Conservation (phyloP, 1,139 yeast genomes). For the Candida smagusa region DNA sequence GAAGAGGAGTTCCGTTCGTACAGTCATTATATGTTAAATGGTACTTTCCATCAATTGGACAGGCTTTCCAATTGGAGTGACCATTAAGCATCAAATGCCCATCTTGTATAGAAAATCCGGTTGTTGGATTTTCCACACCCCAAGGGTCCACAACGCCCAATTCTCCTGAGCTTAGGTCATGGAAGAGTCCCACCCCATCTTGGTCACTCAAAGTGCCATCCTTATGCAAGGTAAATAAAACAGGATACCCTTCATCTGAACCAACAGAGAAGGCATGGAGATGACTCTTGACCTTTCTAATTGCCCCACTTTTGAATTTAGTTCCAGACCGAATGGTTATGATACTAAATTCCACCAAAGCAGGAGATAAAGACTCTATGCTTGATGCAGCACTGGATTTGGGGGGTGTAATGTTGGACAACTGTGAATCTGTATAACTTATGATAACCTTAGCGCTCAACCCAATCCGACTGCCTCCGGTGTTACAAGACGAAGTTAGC, state of each 20-base stretch:
- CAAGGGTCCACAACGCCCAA: conserved; percentile 28
- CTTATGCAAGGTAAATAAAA: conserved; percentile 18
- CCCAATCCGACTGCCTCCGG: neutral
- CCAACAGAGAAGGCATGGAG: conserved; percentile 32
- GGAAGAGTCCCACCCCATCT: conserved; percentile 23
- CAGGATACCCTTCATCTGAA: conserved; percentile 23
- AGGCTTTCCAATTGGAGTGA: conserved; percentile 20
- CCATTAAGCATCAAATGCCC: conserved; percentile 22
- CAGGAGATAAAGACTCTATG: no score
- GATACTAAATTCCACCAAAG: conserved; percentile 12
- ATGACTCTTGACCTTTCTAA: conserved; percentile 26
- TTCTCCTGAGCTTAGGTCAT: conserved; percentile 26
- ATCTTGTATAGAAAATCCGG: conserved; percentile 22
- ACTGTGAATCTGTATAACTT: no score
- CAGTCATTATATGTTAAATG: conserved; percentile 26
- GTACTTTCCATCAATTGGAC: conserved; percentile 25
- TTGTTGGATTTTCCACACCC: conserved; percentile 22
- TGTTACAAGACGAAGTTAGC: conserved; percentile 6
- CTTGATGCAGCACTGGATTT: no score
- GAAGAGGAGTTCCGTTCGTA: conserved; percentile 26
- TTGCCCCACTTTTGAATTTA: conserved; percentile 17
- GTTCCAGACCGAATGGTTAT: conserved; percentile 21
- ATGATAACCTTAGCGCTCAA: neutral
- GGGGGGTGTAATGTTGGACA: no score
- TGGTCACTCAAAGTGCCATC: conserved; percentile 29